Conservation (phyloP, 2,329 filamentous ascomycete genomes). For the Teratosphaeria viscida region DNA sequence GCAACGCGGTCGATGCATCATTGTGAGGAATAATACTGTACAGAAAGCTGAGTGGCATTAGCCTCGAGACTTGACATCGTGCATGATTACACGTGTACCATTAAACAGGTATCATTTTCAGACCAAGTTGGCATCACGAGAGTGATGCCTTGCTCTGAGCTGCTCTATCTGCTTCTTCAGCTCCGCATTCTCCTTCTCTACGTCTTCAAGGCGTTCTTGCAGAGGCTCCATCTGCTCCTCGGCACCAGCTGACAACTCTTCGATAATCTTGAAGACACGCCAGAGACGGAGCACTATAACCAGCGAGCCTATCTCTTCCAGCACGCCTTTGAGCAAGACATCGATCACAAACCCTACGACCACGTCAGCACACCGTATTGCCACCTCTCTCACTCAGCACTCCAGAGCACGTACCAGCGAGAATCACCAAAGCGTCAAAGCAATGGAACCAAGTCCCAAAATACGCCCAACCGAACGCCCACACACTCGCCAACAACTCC, state of each 20-base stretch:
- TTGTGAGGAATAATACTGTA: not conserved
- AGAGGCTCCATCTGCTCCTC: conserved; percentile 52
- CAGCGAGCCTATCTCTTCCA: conserved; percentile 56
- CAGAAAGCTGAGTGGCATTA: not conserved
- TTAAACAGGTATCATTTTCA: not conserved
- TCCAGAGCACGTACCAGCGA: not conserved
- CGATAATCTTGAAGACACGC: conserved; percentile 60
- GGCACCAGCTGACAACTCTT: conserved; percentile 55
- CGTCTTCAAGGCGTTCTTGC: conserved; percentile 40
- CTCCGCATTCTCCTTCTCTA: conserved; percentile 39
- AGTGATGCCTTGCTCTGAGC: conserved; percentile 2
- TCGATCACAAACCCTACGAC: conserved; percentile 52
- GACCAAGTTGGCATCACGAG: not conserved
- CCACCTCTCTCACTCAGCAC: not conserved
- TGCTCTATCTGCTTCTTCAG: conserved; percentile 33
- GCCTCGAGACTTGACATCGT: not conserved
- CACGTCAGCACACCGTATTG: conserved; percentile 38
- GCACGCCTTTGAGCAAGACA: conserved; percentile 47
- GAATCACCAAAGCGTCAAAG: not conserved
- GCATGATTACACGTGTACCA: not conserved
- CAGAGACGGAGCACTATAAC: conserved; percentile 57
- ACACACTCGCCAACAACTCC: conserved; percentile 49
- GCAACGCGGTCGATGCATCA: not conserved
- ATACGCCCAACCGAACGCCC: conserved; percentile 52
- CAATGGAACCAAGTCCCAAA: conserved; percentile 14